Percentiles rank a stretch among this genome's conserved stretches.
These are phyloP conservation scores for Capsicum baccatum DNA, from an alignment of 257 asterid genomes.

Conservation along the genomic window DNA sequence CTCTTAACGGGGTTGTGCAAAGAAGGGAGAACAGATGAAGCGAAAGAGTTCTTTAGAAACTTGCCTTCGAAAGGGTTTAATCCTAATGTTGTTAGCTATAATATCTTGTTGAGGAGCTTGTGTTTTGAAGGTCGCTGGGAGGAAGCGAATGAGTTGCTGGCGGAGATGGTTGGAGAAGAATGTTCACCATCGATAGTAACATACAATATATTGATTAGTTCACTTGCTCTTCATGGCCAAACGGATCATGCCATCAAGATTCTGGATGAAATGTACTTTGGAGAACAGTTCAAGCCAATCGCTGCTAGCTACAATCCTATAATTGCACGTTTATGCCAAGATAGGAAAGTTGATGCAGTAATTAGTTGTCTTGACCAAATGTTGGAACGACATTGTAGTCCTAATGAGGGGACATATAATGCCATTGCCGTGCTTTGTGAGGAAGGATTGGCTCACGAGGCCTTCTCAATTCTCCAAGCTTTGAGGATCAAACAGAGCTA, in stretches of 20 bases:
- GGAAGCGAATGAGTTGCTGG: constrained; percentile 79
- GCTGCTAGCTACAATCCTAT: constrained; percentile 86
- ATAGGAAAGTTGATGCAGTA: constrained; percentile 62
- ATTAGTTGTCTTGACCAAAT: constrained; percentile 64
- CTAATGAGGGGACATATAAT: constrained; percentile 80
- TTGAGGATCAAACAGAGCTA: constrained; percentile 57
- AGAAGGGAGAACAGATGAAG: constrained; percentile 81
- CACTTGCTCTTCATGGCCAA: constrained; percentile 72
- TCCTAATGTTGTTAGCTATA: constrained; percentile 89
- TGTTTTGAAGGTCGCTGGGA: constrained; percentile 81
- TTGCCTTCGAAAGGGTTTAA: constrained; percentile 68
- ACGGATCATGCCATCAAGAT: constrained; percentile 72
- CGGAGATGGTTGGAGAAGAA: constrained; percentile 77
- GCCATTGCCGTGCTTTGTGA: constrained; percentile 75
- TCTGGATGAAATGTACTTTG: constrained; percentile 64
- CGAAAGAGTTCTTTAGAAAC: constrained; percentile 65
- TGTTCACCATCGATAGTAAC: constrained; percentile 73
- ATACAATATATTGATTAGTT: constrained; percentile 67
- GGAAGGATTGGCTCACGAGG: constrained; percentile 73
- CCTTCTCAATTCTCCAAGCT: constrained; percentile 65
- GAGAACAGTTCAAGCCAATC: constrained; percentile 61
- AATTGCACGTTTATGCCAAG: constrained; percentile 64
- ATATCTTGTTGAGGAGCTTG: constrained; percentile 81
- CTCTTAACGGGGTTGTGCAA: constrained; percentile 81
- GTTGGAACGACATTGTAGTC: constrained; percentile 55